These are phyloP conservation scores for Cyphellophora europaea DNA, from an alignment of 2,329 filamentous ascomycete species.

Conservation along the genomic window DNA sequence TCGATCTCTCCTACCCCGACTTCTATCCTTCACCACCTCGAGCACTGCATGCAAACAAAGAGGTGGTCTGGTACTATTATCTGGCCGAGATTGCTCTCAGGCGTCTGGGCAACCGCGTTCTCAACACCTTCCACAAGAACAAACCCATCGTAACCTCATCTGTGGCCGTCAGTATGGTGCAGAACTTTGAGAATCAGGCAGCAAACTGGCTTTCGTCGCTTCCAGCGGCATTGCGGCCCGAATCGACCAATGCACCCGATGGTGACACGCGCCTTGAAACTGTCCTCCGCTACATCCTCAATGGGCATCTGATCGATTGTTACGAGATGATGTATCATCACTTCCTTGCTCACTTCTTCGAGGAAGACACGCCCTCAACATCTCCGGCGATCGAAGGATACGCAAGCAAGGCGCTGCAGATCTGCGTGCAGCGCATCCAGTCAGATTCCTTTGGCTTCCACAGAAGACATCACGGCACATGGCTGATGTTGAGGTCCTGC, in stretches of 20 bases:
- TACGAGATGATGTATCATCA: slow-evolving; percentile 31
- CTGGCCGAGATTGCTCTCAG: slow-evolving; percentile 45
- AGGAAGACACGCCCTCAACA: slow-evolving; percentile 21
- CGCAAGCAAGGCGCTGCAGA: slow-evolving; percentile 21
- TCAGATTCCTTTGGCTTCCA: slow-evolving; percentile 25
- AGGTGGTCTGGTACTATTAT: slow-evolving; percentile 43
- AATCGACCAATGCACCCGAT: slow-evolving; percentile 4
- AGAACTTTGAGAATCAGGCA: slow-evolving; percentile 23
- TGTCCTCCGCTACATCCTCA: slow-evolving; percentile 25
- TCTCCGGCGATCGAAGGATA: slow-evolving; percentile 13
- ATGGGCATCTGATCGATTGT: slow-evolving; percentile 26
- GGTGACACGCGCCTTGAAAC: slow-evolving; percentile 21
- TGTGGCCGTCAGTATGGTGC: slow-evolving; percentile 4
- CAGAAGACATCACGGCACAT: slow-evolving; percentile 26
- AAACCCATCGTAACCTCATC: slow-evolving; percentile 4
- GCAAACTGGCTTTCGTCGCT: slow-evolving; percentile 20
- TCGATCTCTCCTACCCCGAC: slow-evolving; percentile 24
- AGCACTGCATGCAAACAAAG: slow-evolving; percentile 21
- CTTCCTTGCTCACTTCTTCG: slow-evolving; percentile 24
- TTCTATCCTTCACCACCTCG: slow-evolving; percentile 28
- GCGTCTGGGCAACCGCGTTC: slow-evolving; percentile 33
- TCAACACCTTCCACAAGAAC: slow-evolving; percentile 19
- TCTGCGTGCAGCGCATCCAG: slow-evolving; percentile 25
- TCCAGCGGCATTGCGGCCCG: slow-evolving; percentile 10
- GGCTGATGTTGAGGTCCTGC: slow-evolving; percentile 26